Evolutionary conservation across 306 rosid genomes (phyloP), one percentile per base, ranked within the genome.

Genomic region (Trifolium subterraneum): DNA sequence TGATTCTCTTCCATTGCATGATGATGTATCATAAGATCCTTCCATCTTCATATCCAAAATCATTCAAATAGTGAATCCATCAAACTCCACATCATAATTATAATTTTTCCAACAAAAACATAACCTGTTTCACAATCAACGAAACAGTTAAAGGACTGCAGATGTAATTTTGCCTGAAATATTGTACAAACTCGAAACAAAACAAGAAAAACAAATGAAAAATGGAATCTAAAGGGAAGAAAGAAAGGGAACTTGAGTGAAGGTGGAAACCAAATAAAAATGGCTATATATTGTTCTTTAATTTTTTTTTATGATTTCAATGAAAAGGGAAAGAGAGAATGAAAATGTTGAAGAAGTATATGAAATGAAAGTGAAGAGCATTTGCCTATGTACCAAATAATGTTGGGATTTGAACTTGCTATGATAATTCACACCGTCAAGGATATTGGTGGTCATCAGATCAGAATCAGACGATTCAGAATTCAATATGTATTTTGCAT

Each of bases 31-130:
- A 78, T 80, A 78, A 20, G 84, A 27, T 76, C 65, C 83, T 78
- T 84, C 95, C 99, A 92, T 94, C 58, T 84, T 91, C 97, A 83
- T 91, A 51, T 64, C 54, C 18, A 66, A 51, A 70, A 81, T 83
- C 85, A 79, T 83, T 63, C 67, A 74, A 83, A 76, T 36, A 61
- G 15, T 16, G 52, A 62, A 81, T 65, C 39, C 71, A 20, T 65
- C 35, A 61, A 63, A 72, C 51, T 44, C 78, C 71, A 61, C 75
- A 82, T 77, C 79, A 72, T 70, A 71, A 29, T 29, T 0, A 27
- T 27, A 27, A 27, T 80, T 68, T 23, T 12, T 12, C 68, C 77
- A n/a, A 48, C 14, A 13, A 73, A 85, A 83, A 71, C 16, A 75
- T 84, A 83, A 73, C 84, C 88, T 84, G 81, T 45, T 68, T 39